These are phyloP conservation scores for Chytriomyces sp. DNA, from an alignment of 192 early-diverging fungal genomes.

Conservation along the genomic window DNA sequence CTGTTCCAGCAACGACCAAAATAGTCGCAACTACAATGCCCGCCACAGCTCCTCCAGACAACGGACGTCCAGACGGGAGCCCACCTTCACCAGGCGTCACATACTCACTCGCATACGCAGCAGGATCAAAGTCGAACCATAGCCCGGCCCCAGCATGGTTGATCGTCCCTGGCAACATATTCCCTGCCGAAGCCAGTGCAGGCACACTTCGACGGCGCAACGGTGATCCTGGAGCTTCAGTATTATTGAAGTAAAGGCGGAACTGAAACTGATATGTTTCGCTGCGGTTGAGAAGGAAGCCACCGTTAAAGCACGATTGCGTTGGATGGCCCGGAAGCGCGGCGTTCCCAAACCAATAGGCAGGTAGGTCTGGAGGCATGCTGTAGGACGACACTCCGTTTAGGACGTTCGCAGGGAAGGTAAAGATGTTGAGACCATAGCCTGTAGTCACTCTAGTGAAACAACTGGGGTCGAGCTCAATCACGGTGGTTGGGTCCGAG, in stretches of 20 bases:
- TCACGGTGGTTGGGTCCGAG: background rate
- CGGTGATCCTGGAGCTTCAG: background rate
- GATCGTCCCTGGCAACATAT: background rate
- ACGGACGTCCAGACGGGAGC: too few species aligned
- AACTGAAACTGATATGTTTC: background rate
- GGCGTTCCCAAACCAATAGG: background rate
- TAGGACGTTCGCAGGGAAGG: background rate
- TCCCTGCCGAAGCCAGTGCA: background rate
- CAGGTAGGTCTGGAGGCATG: background rate
- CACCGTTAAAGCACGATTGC: background rate
- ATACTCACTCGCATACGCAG: too few species aligned
- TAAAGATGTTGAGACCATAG: background rate
- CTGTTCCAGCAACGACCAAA: too few species aligned
- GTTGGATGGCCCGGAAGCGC: background rate
- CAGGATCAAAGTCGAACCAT: background rate
- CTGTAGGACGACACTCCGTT: background rate
- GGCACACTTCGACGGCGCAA: background rate
- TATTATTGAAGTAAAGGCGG: background rate
- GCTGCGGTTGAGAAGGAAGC: background rate
- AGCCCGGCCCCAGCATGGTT: background rate
- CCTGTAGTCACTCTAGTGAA: background rate
- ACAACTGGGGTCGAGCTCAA: background rate
- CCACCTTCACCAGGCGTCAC: too few species aligned
- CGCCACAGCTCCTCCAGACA: too few species aligned
- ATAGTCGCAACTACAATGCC: too few species aligned